These are phyloP conservation scores for Aspergillus pseudoterreus DNA, from an alignment of 2,329 filamentous ascomycete genomes.

Conservation along the genomic window DNA sequence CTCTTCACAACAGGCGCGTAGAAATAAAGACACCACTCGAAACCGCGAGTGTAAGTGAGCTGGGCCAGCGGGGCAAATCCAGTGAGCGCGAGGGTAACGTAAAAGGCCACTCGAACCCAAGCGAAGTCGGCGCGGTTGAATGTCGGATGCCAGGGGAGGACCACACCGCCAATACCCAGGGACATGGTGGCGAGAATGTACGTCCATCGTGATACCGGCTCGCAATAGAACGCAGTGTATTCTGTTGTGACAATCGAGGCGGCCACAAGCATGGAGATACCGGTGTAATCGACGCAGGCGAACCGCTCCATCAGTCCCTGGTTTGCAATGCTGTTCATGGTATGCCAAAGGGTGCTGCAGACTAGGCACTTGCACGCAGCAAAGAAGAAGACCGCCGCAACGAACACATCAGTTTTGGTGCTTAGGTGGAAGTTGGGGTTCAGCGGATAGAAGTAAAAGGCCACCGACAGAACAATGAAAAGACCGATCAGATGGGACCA, in stretches of 20 bases:
- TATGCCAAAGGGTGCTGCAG: slow-evolving; percentile 97
- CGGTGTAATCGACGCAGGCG: slow-evolving; percentile 96
- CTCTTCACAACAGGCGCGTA: slow-evolving; percentile 86
- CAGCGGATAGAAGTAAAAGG: slow-evolving; percentile 93
- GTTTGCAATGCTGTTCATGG: slow-evolving; percentile 95
- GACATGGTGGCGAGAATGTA: slow-evolving; percentile 81
- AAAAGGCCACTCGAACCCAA: slow-evolving; percentile 89
- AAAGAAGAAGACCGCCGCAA: slow-evolving; percentile 93
- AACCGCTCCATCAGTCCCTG: slow-evolving; percentile 88
- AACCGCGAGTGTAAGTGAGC: slow-evolving; percentile 71
- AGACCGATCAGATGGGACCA: slow-evolving; percentile 93
- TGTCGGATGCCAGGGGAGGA: slow-evolving; percentile 90
- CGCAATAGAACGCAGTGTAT: slow-evolving; percentile 98
- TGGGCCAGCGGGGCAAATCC: slow-evolving; percentile 88
- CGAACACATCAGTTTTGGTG: slow-evolving; percentile 82
- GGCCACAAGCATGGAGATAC: slow-evolving; percentile 87
- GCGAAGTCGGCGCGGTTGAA: slow-evolving; percentile 93
- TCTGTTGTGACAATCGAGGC: slow-evolving; percentile 97
- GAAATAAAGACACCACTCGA: slow-evolving; percentile 80
- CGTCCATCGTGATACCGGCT: slow-evolving; percentile 76
- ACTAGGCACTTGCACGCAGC: slow-evolving; percentile 91
- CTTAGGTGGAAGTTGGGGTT: slow-evolving; percentile 82
- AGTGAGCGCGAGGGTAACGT: slow-evolving; percentile 78
- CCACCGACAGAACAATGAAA: slow-evolving; percentile 79
- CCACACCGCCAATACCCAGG: slow-evolving; percentile 80